phyloP scores from a whole-genome alignment of 768 basidiomycete species.

The Russula dissimulans region DNA sequence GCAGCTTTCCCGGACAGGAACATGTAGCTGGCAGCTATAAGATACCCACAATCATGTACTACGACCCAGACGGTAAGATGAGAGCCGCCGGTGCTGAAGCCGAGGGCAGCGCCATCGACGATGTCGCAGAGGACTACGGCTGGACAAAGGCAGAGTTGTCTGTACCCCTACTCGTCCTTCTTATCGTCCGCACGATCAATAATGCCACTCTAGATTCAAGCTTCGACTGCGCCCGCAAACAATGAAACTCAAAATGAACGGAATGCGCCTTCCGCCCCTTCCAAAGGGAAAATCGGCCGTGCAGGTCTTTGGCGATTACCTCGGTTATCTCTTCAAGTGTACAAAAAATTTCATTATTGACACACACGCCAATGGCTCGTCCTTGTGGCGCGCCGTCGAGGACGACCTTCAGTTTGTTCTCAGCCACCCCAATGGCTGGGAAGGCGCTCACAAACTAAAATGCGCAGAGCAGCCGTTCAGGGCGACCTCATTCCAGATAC shows the following conservation, averaged over 20 bases:
- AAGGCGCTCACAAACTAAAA: conserved; percentile 70
- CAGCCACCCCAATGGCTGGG: conserved; percentile 79
- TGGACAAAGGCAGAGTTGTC: conserved; percentile 75
- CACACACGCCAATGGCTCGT: conserved; percentile 69
- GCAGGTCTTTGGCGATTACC: conserved; percentile 73
- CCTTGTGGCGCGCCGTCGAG: conserved; percentile 65
- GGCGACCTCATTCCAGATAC: conserved; percentile 69
- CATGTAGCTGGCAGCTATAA: conserved; percentile 81
- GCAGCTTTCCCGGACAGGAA: conserved; percentile 75
- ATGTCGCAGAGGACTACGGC: conserved; percentile 65
- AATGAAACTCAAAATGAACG: conserved; percentile 79
- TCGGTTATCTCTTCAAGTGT: conserved; percentile 64
- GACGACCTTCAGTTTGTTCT: conserved; percentile 63
- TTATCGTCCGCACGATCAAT: neutral
- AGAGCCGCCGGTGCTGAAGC: conserved; percentile 73
- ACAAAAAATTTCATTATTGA: conserved; percentile 69
- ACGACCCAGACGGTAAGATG: conserved; percentile 55
- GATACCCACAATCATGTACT: conserved; percentile 71
- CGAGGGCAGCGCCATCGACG: conserved; percentile 45
- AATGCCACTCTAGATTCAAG: conserved; percentile 49
- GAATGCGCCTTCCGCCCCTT: conserved; percentile 63
- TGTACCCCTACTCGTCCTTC: conserved; percentile 24
- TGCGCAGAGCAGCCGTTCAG: conserved; percentile 64
- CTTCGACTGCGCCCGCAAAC: conserved; percentile 66
- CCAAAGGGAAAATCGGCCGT: conserved; percentile 60